phyloP scores from a whole-genome alignment of 179 eudicot species.

The Heliamphora pulchella region DNA sequence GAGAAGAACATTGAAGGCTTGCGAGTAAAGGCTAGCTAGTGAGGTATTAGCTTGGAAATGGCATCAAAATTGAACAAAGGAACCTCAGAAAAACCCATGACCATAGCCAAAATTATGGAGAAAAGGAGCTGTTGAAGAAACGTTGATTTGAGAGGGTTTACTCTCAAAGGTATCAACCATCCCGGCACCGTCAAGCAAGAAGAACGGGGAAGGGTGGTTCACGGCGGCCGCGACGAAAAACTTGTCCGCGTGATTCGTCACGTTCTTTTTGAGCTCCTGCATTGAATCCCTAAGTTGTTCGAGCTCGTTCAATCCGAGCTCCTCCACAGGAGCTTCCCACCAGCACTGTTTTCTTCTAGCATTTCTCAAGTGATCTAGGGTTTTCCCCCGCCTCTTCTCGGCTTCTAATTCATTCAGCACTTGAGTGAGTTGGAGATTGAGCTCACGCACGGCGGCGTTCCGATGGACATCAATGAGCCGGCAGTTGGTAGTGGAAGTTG shows the following conservation, averaged over 20 bases:
- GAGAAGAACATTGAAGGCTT: no score
- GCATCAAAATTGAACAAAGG: not conserved
- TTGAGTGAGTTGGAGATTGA: constrained; percentile 6
- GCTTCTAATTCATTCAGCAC: constrained; percentile 21
- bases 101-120: constrained; percentile 7
- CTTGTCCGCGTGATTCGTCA: constrained; percentile 29
- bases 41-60: constrained; percentile 1
- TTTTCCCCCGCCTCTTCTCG: constrained; percentile 31
- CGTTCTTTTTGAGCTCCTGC: constrained; percentile 46
- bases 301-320: constrained; percentile 20
- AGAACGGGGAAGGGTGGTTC: not conserved
- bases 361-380: constrained; percentile 27
- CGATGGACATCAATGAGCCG: constrained; percentile 9
- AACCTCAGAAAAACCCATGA: constrained; percentile 15
- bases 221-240: constrained; percentile 1
- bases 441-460: not conserved
- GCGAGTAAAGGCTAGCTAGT: not conserved
- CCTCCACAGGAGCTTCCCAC: constrained; percentile 37
- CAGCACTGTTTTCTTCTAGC: constrained; percentile 21
- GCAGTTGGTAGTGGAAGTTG: not conserved
- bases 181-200: not conserved
- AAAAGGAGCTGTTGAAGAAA: constrained; percentile 9
- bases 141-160: constrained; percentile 3
- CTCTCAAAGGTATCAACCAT: constrained; percentile 5
- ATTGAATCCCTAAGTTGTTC: constrained; percentile 29